Conservation (phyloP, 2,329 filamentous ascomycete species). For the Trichoderma oligosporum region DNA sequence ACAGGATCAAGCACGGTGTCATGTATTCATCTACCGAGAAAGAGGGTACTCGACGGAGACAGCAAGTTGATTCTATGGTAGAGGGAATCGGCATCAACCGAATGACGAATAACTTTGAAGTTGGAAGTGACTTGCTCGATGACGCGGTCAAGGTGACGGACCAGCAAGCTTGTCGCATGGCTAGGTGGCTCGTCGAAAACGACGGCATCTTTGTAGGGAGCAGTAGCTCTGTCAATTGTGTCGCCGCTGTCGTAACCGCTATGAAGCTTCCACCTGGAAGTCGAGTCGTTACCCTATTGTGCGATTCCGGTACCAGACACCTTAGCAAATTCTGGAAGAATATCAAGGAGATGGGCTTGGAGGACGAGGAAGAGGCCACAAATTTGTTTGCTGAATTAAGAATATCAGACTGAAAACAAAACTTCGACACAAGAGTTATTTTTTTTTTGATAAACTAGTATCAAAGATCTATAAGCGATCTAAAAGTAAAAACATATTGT, state of each 20-base stretch:
- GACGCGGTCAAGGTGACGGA: constrained; percentile 88
- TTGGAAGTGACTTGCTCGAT: constrained; percentile 78
- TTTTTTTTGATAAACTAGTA: not conserved
- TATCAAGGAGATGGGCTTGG: constrained; percentile 64
- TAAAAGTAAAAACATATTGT: not conserved
- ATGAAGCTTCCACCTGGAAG: constrained; percentile 58
- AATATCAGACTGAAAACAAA: constrained; percentile 30
- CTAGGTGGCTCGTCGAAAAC: constrained; percentile 91
- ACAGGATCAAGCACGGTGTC: constrained; percentile 86
- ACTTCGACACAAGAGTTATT: constrained; percentile 6
- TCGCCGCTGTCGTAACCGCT: constrained; percentile 68
- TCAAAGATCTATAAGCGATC: constrained; percentile 18
- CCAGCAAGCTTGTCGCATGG: constrained; percentile 86
- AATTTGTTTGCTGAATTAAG: constrained; percentile 51
- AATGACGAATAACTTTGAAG: constrained; percentile 89
- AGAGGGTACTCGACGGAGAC: constrained; percentile 82
- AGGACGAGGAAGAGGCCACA: constrained; percentile 48
- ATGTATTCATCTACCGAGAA: constrained; percentile 89
- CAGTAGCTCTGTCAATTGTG: constrained; percentile 95
- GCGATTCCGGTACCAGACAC: constrained; percentile 78
- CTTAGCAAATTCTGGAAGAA: constrained; percentile 81
- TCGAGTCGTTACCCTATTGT: constrained; percentile 76
- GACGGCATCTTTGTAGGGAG: constrained; percentile 94
- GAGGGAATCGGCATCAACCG: constrained; percentile 96
- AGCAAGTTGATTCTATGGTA: constrained; percentile 93